phyloP scores from a whole-genome alignment of 805 yeast genomes.

The Yueomyces sp. region DNA sequence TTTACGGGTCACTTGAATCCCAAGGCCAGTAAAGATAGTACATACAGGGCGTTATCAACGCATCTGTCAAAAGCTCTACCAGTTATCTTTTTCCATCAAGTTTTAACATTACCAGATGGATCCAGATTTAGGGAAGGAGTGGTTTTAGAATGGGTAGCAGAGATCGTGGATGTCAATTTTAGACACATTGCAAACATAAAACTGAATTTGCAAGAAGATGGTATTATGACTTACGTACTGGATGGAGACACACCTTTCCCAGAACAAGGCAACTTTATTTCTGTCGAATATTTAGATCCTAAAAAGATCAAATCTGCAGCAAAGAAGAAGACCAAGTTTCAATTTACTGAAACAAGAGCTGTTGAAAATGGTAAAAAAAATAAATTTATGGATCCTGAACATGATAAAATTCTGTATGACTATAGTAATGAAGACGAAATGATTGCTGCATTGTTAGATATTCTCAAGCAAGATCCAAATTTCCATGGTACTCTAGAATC shows the following conservation, averaged over 20 bases:
- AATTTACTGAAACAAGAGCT: no score
- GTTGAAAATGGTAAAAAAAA: no score
- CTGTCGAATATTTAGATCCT: not conserved
- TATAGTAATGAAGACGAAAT: not conserved
- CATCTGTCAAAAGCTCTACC: not conserved
- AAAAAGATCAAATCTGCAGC: no score
- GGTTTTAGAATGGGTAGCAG: conserved; percentile 21
- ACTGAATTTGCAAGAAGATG: not conserved
- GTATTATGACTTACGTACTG: not conserved
- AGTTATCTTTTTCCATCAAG: not conserved
- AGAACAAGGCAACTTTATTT: not conserved
- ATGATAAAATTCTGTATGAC: no score
- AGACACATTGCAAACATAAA: not conserved
- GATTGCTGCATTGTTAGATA: not conserved
- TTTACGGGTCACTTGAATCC: conserved; percentile 3
- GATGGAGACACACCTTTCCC: not conserved
- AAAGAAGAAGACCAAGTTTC: no score
- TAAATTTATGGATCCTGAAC: no score
- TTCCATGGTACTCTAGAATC: not conserved
- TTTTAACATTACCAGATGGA: conserved; percentile 9
- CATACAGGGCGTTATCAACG: not conserved
- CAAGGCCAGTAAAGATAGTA: not conserved
- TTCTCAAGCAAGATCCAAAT: not conserved
- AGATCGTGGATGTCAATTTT: conserved; percentile 15
- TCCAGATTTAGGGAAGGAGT: conserved; percentile 13